phyloP scores from a whole-genome alignment of 768 basidiomycete species.

The Boletus huronensis region DNA sequence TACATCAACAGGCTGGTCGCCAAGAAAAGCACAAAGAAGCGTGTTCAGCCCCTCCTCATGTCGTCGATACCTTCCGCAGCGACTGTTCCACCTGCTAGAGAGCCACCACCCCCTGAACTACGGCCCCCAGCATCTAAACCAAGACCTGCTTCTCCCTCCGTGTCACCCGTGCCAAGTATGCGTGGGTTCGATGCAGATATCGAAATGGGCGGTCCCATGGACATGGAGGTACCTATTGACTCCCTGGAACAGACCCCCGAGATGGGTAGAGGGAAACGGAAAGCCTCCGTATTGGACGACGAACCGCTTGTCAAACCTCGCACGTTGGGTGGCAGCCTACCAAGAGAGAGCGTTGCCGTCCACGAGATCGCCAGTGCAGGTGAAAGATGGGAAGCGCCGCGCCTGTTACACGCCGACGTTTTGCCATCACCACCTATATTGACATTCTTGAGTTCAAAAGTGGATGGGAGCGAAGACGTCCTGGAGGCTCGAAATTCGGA shows the following conservation, averaged over 20 bases:
- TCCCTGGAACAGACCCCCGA: slow-evolving; percentile 45
- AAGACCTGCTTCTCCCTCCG: slow-evolving; percentile 24
- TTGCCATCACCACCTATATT: slow-evolving; percentile 54
- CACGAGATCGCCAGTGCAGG: slow-evolving; percentile 47
- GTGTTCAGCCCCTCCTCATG: slow-evolving; percentile 47
- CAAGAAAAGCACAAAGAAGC: slow-evolving; percentile 68
- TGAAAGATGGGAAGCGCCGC: slow-evolving; percentile 17
- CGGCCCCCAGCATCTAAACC: slow-evolving; percentile 27
- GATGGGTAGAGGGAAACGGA: slow-evolving; percentile 48
- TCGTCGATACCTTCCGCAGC: slow-evolving; percentile 38
- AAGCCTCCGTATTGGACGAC: slow-evolving; percentile 43
- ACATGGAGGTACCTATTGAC: slow-evolving; percentile 54
- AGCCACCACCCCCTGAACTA: slow-evolving; percentile 10
- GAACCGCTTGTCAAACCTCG: slow-evolving; percentile 38
- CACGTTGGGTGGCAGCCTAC: slow-evolving; percentile 69
- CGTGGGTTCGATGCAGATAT: slow-evolving; percentile 45
- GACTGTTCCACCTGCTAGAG: slow-evolving; percentile 13
- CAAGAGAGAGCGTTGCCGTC: slow-evolving; percentile 46
- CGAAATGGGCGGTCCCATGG: slow-evolving; percentile 44
- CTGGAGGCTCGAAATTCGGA: slow-evolving; percentile 81
- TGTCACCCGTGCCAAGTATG: slow-evolving; percentile 49
- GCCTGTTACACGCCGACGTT: slow-evolving; percentile 19
- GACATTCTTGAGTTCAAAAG: slow-evolving; percentile 52
- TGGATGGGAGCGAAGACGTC: slow-evolving; percentile 65
- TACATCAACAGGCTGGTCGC: slow-evolving; percentile 71